phyloP scores from a whole-genome alignment of 2,329 filamentous ascomycete species.

The Pseudocercospora vitis region DNA sequence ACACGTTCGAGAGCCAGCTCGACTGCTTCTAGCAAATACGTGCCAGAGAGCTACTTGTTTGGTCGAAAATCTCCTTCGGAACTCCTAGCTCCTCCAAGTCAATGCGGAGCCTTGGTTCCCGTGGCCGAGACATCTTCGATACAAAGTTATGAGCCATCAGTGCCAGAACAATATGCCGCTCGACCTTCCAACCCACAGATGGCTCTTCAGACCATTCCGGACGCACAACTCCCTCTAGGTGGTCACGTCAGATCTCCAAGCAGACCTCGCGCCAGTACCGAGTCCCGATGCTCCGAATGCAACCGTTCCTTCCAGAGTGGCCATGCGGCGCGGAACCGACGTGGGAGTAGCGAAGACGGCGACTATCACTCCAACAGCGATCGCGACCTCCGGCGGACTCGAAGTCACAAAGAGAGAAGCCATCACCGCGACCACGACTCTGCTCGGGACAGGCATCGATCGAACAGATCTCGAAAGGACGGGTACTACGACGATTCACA shows the following conservation, averaged over 20 bases:
- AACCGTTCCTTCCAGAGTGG: conserved; percentile 7
- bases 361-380: conserved; percentile 1
- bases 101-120: not conserved
- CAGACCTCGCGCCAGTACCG: conserved; percentile 12
- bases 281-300: conserved; percentile 10
- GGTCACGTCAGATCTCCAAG: conserved; percentile 7
- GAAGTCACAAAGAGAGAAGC: conserved; percentile 3
- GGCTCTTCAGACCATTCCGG: not conserved
- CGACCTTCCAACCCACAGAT: not conserved
- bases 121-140: not conserved
- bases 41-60: conserved; percentile 8
- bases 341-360: conserved; percentile 5
- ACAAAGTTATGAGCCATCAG: not conserved
- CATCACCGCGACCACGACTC: not conserved
- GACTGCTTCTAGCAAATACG: conserved; percentile 15
- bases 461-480: not conserved
- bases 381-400: conserved; percentile 1
- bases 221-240: conserved; percentile 12
- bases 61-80: not conserved
- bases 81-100: not conserved
- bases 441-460: conserved; percentile 6
- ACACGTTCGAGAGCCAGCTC: conserved; percentile 13
- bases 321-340: not conserved
- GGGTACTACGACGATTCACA: conserved; percentile 1
- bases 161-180: conserved; percentile 1